These are phyloP conservation scores for Colletotrichum tabaci DNA, from an alignment of 2,329 filamentous ascomycete species.

Conservation along the genomic window DNA sequence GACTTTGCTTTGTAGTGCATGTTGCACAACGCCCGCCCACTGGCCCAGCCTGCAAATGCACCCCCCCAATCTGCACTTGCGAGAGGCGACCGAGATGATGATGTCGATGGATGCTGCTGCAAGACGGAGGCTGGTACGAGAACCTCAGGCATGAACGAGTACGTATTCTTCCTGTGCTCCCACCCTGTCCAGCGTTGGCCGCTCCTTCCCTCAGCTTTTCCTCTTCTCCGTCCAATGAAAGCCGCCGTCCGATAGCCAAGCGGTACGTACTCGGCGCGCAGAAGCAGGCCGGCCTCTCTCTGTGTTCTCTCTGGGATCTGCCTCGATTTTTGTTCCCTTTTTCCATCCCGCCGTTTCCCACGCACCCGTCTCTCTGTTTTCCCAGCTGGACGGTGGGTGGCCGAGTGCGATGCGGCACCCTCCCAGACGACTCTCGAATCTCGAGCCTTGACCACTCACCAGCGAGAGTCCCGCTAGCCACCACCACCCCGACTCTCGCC, in stretches of 20 bases:
- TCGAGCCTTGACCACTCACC: background rate
- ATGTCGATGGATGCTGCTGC: background rate
- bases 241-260: background rate
- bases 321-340: background rate
- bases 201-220: conserved; percentile 1
- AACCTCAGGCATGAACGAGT: conserved; percentile 1
- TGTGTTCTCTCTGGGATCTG: background rate
- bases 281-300: background rate
- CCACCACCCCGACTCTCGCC: conserved; percentile 17
- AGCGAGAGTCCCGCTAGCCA: background rate
- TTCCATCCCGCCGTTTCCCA: conserved; percentile 3
- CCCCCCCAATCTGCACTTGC: background rate
- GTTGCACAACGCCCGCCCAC: conserved; percentile 10
- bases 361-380: conserved; percentile 16
- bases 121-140: conserved; percentile 20
- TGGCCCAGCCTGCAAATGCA: background rate
- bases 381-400: conserved; percentile 10
- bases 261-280: background rate
- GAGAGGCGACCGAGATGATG: conserved; percentile 6
- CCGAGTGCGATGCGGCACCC: conserved; percentile 13
- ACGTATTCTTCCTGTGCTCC: background rate
- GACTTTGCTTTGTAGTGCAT: conserved; percentile 7
- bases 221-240: conserved; percentile 8
- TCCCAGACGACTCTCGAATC: background rate
- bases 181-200: background rate